phyloP scores from a whole-genome alignment of 805 yeast species.

The Teunomyces gatunensis region DNA sequence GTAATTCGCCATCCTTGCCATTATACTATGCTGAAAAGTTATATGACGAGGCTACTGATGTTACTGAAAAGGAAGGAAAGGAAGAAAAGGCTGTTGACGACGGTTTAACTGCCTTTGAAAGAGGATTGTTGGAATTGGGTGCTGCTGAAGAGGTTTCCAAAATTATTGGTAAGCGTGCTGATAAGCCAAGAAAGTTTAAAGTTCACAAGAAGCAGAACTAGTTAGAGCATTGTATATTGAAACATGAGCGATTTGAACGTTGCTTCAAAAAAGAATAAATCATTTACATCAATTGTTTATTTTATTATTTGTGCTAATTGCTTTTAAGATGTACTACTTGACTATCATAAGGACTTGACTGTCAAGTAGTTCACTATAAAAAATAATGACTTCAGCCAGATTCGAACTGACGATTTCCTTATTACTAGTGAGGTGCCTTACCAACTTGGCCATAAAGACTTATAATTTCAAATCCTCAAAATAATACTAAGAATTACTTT shows the following conservation, averaged over 20 bases:
- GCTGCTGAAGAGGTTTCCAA: conserved; percentile 69
- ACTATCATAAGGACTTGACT: too few relatives aligned
- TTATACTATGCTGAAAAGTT: conserved; percentile 65
- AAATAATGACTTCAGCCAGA: conserved; percentile 32
- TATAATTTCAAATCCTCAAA: background rate
- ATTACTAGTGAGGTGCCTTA: conserved; percentile 42
- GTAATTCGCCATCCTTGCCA: conserved; percentile 80
- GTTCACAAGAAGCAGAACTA: conserved; percentile 14
- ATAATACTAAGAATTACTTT: too few relatives aligned
- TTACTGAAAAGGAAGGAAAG: conserved; percentile 31
- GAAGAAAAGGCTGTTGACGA: conserved; percentile 24
- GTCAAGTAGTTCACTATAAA: background rate
- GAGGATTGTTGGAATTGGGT: conserved; percentile 77
- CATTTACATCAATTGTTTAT: background rate
- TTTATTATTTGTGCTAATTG: too few relatives aligned
- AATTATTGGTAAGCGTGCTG: conserved; percentile 53
- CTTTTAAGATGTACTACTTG: too few relatives aligned
- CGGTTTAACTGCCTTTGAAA: conserved; percentile 58
- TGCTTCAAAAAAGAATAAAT: background rate
- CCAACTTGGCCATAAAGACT: conserved; percentile 40
- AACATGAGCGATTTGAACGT: background rate
- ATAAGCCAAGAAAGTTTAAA: conserved; percentile 13
- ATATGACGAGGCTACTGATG: conserved; percentile 46
- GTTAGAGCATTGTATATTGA: conserved; percentile 2
- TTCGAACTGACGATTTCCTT: conserved; percentile 41